phyloP scores from a whole-genome alignment of 169 alveolate species.

The Eimeria maxima region DNA sequence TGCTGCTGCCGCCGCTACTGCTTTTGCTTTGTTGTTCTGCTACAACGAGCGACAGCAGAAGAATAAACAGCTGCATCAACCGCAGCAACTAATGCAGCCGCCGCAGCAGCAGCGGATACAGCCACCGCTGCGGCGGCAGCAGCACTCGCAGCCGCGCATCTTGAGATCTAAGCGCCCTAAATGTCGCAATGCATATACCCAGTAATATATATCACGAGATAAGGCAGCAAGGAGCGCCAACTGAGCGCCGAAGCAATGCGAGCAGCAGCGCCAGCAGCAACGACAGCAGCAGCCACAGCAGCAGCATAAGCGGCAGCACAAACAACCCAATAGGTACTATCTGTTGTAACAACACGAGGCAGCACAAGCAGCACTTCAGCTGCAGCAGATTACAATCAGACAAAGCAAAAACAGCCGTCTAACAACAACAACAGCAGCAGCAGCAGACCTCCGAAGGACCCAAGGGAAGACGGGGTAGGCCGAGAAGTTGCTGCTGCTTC shows the following conservation, averaged over 20 bases:
- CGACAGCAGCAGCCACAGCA: not conserved
- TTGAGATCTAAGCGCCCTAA: not conserved
- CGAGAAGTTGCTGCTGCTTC: slow-evolving; percentile 96
- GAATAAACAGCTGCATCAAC: not conserved
- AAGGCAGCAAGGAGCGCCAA: too few species aligned
- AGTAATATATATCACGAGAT: too few species aligned
- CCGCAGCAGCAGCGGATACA: not conserved
- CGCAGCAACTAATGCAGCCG: not conserved
- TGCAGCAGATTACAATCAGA: too few species aligned
- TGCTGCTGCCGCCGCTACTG: too few species aligned
- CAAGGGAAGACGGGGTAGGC: slow-evolving; percentile 99
- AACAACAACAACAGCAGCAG: slow-evolving; percentile 18
- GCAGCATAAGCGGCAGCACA: too few species aligned
- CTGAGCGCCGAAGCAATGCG: too few species aligned
- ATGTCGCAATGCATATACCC: too few species aligned
- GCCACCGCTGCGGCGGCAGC: not conserved
- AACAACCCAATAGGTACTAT: too few species aligned
- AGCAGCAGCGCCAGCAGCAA: not conserved
- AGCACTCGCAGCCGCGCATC: not conserved
- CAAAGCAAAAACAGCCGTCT: too few species aligned
- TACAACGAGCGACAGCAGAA: not conserved
- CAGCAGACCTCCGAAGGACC: slow-evolving; percentile 87
- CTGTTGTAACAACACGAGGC: too few species aligned
- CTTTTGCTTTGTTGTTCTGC: too few species aligned
- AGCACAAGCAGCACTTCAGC: slow-evolving; percentile 10